Evolutionary conservation across 2,329 filamentous ascomycete genomes (phyloP), one percentile per base, ranked within the genome.

Genomic region (Byssochlamys sp.): DNA sequence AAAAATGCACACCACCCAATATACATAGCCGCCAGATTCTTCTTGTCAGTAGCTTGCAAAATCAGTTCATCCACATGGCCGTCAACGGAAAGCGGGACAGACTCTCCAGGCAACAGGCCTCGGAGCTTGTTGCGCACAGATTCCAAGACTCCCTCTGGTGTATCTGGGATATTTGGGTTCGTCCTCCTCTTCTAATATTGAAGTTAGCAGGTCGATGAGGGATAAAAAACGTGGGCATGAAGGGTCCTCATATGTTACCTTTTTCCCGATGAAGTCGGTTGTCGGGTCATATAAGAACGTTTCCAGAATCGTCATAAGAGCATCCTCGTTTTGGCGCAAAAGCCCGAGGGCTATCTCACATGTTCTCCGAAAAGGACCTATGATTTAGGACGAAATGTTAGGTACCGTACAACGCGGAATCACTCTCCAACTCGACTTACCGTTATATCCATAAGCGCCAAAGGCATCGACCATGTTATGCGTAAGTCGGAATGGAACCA

Each of bases 391-490:
- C 19, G n/a, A 7, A 31, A 51, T 14, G 19, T 28, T 26, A 50
- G 39, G 24, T 45, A 45, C n/a, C 19, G 12, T n/a, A 7, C 14
- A 7, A 19, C 6, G 9, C 39, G n/a, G n/a, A 7, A 19, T 19
- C 7, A 9, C n/a, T 24, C 19, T n/a, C 14, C 6, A 45, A 45
- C 39, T 19, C n/a, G n/a, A 61, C 63, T 29, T 61, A 76, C 77
- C 89, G 72, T 97, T 94, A 70, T 94, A 90, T 60, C 91, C 90
- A 69, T 95, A 92, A 25, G 95, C 86, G 4, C 94, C 94, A 85
- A 99, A 97, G 10, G 94, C 95, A 62, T 95, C 90, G 35, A 95
- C 84, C 92, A 99, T 97, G 75, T 99, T 99, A 79, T 96, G 92
- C 3, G 94, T 99, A 49, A 99, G 81, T 14, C 95, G 88, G 80